A percentile compares a stretch with the other conserved stretches of the same genome.
phyloP scores from a whole-genome alignment of 2,329 filamentous ascomycete genomes.

The Colletotrichum australisinense region DNA sequence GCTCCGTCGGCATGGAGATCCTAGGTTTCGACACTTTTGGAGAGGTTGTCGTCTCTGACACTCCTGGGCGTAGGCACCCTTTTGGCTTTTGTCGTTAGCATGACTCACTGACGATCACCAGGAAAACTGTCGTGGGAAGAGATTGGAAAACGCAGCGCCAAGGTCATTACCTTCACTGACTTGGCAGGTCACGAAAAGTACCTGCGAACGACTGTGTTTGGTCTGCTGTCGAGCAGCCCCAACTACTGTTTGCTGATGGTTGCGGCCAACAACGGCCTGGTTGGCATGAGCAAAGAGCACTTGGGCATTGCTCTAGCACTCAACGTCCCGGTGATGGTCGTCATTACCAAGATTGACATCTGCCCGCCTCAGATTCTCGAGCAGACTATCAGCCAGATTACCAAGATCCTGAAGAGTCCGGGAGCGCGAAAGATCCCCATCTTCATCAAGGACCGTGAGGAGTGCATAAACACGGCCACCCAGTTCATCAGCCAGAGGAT shows the following conservation, averaged over 20 bases:
- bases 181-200: slow-evolving; percentile 96
- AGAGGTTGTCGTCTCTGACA: slow-evolving; percentile 83
- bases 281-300: slow-evolving; percentile 99
- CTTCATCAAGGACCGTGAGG: slow-evolving; percentile 91
- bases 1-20: slow-evolving; percentile 98
- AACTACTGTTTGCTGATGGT: slow-evolving; percentile 99
- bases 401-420: slow-evolving; percentile 91
- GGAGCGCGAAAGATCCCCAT: slow-evolving; percentile 95
- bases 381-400: slow-evolving; percentile 92
- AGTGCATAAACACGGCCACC: slow-evolving; percentile 93
- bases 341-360: slow-evolving; percentile 98
- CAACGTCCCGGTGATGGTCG: slow-evolving; percentile 97
- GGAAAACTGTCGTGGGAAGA: slow-evolving; percentile 92
- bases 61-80: slow-evolving; percentile 76
- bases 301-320: slow-evolving; percentile 92
- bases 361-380: slow-evolving; percentile 95
- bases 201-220: slow-evolving; percentile 95
- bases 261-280: slow-evolving; percentile 94
- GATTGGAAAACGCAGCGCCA: slow-evolving; percentile 92
- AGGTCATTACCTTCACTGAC: slow-evolving; percentile 97
- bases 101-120: slow-evolving; percentile 39
- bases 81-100: no score
- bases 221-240: slow-evolving; percentile 90
- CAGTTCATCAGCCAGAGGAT: slow-evolving; percentile 97
- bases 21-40: slow-evolving; percentile 95